Evolutionary conservation across 2,329 filamentous ascomycete species (phyloP).

Genomic region (Leptodontidium sp.): DNA sequence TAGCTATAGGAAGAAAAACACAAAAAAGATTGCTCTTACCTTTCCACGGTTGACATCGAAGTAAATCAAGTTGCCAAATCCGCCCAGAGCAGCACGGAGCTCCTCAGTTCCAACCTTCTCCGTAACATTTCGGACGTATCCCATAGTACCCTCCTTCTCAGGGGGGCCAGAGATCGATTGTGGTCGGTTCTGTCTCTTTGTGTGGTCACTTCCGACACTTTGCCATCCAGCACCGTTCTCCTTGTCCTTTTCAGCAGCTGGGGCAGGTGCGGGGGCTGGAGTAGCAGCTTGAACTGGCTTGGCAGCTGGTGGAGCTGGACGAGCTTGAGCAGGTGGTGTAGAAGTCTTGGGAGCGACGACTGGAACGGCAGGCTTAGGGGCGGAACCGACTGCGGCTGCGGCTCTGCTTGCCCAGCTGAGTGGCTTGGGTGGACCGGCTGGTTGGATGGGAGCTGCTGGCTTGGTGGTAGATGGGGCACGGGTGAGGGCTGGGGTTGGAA

Average conservation of each 20-base stretch:
- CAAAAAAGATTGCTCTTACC: constrained; percentile 59
- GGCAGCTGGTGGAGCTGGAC: constrained; percentile 57
- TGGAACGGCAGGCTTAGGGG: constrained; percentile 65
- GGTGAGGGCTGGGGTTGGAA: constrained; percentile 61
- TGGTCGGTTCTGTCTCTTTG: constrained; percentile 80
- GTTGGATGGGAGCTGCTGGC: constrained; percentile 58
- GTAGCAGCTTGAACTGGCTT: constrained; percentile 56
- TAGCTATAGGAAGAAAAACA: constrained; percentile 22
- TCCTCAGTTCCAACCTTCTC: constrained; percentile 83
- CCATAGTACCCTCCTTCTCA: constrained; percentile 80
- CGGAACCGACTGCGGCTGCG: constrained; percentile 61
- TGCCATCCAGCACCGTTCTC: constrained; percentile 75
- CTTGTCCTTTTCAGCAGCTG: constrained; percentile 46
- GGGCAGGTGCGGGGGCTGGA: constrained; percentile 58
- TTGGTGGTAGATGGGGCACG: constrained; percentile 43
- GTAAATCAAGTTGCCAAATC: constrained; percentile 75
- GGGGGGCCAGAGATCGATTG: constrained; percentile 68
- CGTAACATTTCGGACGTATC: constrained; percentile 95
- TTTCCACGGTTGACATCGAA: constrained; percentile 85
- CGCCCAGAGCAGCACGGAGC: constrained; percentile 73
- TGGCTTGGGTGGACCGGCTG: constrained; percentile 66
- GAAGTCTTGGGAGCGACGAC: constrained; percentile 60
- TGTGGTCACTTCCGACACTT: constrained; percentile 76
- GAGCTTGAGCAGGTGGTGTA: constrained; percentile 61
- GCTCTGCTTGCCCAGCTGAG: constrained; percentile 79